Base-by-base conservation (phyloP, 2,329 filamentous ascomycete genomes). In the Paraphaeosphaeria sporulosa region DNA sequence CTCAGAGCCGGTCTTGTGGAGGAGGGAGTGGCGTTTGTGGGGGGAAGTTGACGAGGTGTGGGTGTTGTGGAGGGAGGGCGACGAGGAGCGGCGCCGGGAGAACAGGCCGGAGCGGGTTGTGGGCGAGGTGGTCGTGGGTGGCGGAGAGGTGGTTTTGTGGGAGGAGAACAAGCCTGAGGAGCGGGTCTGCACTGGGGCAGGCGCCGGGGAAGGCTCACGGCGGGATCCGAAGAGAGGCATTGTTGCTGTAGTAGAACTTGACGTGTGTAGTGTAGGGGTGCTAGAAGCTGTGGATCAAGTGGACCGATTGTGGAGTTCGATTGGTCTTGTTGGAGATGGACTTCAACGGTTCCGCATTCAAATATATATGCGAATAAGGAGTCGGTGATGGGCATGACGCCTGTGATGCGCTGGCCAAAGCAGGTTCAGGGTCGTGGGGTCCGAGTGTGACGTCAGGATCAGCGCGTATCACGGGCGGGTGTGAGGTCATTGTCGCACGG, bases 1-100 rank as follows among this genome's bases (percentile, higher is more conserved):
- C 63, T 88, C 82, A 2, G 65, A 64, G 48, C 84, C 79, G 50
- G 77, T 69, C 61, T 79, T 75, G 65, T 76, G 80, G 65, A 85
- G 80, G 59, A 81, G 59, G 9, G 69, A 66, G 57, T 70, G 71
- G 17, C 70, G 70, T 34, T 71, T 74, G 23, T 19, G 49, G 17
- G 69, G 71, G 21, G 70, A 66, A 13, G 64, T 64, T 69, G 15
- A 68, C 64, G 12, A 71, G 34, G 38, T 19, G 15, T 40, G 38
- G 71, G 70, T 13, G 70, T 48, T 51, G 65, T 69, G 56, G 57
- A 72, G 32, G 65, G 72, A 62, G 10, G 72, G 71, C 1, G 75
- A 76, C 8, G 70, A 70, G 15, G 76, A 77, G 54, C 77, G 75
- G 8, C 75, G 76, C 34, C 75, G 74, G 8, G 70, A 71, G 67